Percentiles rank a stretch among this genome's conserved stretches.
Evolutionary conservation across 1,139 yeast species (phyloP).

Genomic region (Groenewaldozyma sp.): DNA sequence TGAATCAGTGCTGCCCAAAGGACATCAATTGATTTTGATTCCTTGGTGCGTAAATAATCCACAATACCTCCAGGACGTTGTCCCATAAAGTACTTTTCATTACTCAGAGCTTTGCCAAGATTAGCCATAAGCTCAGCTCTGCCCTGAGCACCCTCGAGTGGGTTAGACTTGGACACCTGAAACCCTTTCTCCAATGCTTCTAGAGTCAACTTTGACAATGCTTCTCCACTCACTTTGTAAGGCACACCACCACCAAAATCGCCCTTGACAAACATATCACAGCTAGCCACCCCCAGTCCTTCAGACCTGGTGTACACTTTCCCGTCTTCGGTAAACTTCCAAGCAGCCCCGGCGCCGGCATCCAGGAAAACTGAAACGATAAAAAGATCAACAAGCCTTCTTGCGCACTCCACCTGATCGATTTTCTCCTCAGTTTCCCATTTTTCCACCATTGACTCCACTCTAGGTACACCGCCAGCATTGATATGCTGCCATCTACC

Average conservation of each 20-base stretch:
- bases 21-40: slow-evolving; percentile 13
- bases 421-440: slow-evolving; percentile 27
- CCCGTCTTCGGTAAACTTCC: slow-evolving; percentile 37
- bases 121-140: slow-evolving; percentile 37
- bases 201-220: slow-evolving; percentile 26
- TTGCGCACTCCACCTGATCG: slow-evolving; percentile 37
- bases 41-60: slow-evolving; percentile 32
- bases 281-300: slow-evolving; percentile 51
- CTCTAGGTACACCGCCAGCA: slow-evolving; percentile 37
- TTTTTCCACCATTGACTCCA: slow-evolving; percentile 32
- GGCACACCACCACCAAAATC: slow-evolving; percentile 33
- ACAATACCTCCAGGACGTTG: slow-evolving; percentile 48
- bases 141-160: slow-evolving; percentile 45
- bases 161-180: slow-evolving; percentile 38
- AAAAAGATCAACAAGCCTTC: slow-evolving; percentile 44
- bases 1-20: slow-evolving; percentile 46
- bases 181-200: slow-evolving; percentile 31
- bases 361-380: slow-evolving; percentile 50
- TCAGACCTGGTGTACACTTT: slow-evolving; percentile 39
- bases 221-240: slow-evolving; percentile 37
- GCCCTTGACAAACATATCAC: slow-evolving; percentile 45
- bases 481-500: slow-evolving; percentile 58
- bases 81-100: slow-evolving; percentile 36
- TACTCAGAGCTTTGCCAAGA: slow-evolving; percentile 37
- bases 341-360: slow-evolving; percentile 53